Conservation (phyloP, 108 stramenopile species). For the Craspedostauros australis region DNA sequence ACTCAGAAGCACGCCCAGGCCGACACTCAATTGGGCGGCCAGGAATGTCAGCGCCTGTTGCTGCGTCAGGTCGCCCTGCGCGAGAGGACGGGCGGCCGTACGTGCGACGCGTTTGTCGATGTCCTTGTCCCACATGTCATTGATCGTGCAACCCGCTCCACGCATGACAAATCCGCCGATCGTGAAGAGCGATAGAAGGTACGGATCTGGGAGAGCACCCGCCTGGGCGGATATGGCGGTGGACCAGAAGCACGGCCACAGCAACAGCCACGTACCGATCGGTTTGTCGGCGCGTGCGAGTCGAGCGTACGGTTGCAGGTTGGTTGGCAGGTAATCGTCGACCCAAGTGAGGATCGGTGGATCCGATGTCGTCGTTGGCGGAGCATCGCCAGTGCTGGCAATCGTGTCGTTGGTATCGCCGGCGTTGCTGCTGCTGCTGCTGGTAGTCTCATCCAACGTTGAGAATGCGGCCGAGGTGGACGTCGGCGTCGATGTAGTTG, state of each 20-base stretch:
- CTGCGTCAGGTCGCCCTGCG: slow-evolving; percentile 57
- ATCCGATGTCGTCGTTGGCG: slow-evolving; percentile 20
- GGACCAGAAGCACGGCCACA: slow-evolving; percentile 82
- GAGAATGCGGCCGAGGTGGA: too few relatives aligned
- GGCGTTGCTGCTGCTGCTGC: too few relatives aligned
- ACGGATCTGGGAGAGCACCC: slow-evolving; percentile 24
- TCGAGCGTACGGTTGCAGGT: slow-evolving; percentile 62
- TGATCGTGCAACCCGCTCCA: slow-evolving; percentile 96
- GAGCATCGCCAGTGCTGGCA: too few relatives aligned
- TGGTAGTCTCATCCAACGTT: too few relatives aligned
- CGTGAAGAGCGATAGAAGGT: slow-evolving; percentile 53
- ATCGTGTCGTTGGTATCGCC: too few relatives aligned
- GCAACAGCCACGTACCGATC: slow-evolving; percentile 79
- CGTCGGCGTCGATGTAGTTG: too few relatives aligned
- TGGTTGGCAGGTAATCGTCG: slow-evolving; percentile 26
- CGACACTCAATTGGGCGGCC: slow-evolving; percentile 74
- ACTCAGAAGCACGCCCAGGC: slow-evolving; percentile 81
- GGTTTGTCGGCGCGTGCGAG: slow-evolving; percentile 82
- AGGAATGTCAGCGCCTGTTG: slow-evolving; percentile 79
- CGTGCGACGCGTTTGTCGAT: slow-evolving; percentile 84
- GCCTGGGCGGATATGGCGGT: slow-evolving; percentile 52
- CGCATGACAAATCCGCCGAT: slow-evolving; percentile 92
- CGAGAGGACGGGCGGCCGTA: slow-evolving; percentile 86
- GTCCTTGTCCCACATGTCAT: slow-evolving; percentile 97
- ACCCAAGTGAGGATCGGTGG: slow-evolving; percentile 46